Evolutionary conservation across 2,329 filamentous ascomycete genomes (phyloP).

Genomic region (Fusarium gaditjirri): DNA sequence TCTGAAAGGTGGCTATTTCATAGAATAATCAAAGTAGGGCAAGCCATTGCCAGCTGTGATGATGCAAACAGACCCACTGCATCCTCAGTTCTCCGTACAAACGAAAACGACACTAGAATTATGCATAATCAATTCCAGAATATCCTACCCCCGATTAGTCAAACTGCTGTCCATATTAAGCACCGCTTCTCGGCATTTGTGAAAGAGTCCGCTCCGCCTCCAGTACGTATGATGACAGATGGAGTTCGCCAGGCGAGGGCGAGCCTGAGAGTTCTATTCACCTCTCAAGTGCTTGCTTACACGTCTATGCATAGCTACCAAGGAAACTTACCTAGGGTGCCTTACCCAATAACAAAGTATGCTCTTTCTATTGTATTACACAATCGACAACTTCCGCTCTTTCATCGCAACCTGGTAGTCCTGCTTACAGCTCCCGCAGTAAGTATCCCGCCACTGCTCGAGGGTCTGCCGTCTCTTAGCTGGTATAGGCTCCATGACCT

Average conservation of each 20-base stretch:
- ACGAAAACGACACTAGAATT: constrained; percentile 1
- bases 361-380: not conserved
- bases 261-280: constrained; percentile 12
- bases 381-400: constrained; percentile 45
- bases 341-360: not conserved
- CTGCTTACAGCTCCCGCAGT: constrained; percentile 66
- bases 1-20: not conserved
- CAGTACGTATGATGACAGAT: not conserved
- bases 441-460: constrained; percentile 61
- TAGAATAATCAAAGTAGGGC: not conserved
- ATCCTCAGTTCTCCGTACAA: not conserved
- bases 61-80: not conserved
- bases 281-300: constrained; percentile 4
- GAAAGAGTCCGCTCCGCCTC: not conserved
- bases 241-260: constrained; percentile 2
- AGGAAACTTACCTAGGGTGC: not conserved
- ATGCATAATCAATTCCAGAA: constrained; percentile 26
- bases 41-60: not conserved
- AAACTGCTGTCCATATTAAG: not conserved
- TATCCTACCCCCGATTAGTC: not conserved
- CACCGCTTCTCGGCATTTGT: not conserved
- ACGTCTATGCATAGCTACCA: not conserved
- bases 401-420: constrained; percentile 53
- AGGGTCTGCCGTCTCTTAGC: constrained; percentile 52
- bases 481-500: constrained; percentile 46